These are phyloP conservation scores for Acephala macrosclerotiorum DNA, from an alignment of 2,329 filamentous ascomycete genomes.

Conservation along the genomic window DNA sequence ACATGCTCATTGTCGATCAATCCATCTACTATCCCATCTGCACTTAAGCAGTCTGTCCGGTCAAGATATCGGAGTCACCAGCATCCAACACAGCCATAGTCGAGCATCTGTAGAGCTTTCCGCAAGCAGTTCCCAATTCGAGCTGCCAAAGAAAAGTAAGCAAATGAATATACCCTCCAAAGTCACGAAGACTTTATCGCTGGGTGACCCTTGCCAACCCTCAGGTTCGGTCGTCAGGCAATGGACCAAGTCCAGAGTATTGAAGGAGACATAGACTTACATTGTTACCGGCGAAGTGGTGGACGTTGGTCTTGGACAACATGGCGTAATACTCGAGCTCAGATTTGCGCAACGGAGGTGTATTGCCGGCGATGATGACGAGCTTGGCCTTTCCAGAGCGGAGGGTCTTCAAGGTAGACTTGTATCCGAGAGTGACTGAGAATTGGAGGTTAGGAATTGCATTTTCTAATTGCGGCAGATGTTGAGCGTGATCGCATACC, in stretches of 20 bases:
- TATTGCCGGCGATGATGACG: conserved; percentile 95
- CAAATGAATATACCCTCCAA: conserved; percentile 78
- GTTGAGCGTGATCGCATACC: conserved; percentile 41
- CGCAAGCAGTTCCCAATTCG: conserved; percentile 96
- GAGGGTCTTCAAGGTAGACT: conserved; percentile 88
- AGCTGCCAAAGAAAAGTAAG: conserved; percentile 76
- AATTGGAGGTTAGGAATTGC: conserved; percentile 16
- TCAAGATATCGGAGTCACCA: conserved; percentile 98
- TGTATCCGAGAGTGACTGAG: conserved; percentile 86
- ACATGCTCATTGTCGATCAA: conserved; percentile 12
- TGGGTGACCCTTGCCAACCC: conserved; percentile 65
- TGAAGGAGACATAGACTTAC: conserved; percentile 68
- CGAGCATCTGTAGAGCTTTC: conserved; percentile 98
- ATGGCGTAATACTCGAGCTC: conserved; percentile 97
- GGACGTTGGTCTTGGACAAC: conserved; percentile 92
- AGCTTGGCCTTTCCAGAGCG: conserved; percentile 98
- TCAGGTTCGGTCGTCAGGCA: conserved; percentile 34
- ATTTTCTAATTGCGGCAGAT: background rate
- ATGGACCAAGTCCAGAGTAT: conserved; percentile 24
- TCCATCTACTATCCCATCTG: conserved; percentile 19
- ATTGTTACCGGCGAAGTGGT: conserved; percentile 99
- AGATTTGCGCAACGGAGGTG: conserved; percentile 95
- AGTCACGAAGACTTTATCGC: conserved; percentile 90
- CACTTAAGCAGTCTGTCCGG: conserved; percentile 71
- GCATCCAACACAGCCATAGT: conserved; percentile 98